Evolutionary conservation across 108 stramenopile genomes (phyloP).

Genomic region (Nitzschia sp.): DNA sequence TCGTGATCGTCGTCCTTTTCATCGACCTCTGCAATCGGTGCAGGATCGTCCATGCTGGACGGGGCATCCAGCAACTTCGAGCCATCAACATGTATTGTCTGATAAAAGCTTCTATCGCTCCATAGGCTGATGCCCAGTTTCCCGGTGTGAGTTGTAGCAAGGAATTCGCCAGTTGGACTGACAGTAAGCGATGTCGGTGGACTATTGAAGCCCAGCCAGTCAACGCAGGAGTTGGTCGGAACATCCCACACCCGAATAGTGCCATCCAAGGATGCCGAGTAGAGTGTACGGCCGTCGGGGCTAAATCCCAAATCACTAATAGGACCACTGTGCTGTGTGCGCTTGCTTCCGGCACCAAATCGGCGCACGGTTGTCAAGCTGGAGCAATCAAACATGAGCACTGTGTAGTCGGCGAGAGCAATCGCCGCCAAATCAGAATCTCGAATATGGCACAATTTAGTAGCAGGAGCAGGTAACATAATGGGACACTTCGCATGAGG

Average conservation of each 20-base stretch:
- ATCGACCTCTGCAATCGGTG: conserved; percentile 75
- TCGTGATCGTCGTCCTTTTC: conserved; percentile 45
- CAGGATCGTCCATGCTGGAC: conserved; percentile 85
- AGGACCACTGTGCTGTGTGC: conserved; percentile 58
- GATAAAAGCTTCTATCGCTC: conserved; percentile 92
- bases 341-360: conserved; percentile 50
- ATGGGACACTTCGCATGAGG: conserved; percentile 83
- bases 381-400: conserved; percentile 77
- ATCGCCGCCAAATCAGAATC: conserved; percentile 87
- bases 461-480: conserved; percentile 65
- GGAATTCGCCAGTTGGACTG: conserved; percentile 95
- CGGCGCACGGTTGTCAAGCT: conserved; percentile 70
- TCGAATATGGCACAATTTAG: conserved; percentile 72
- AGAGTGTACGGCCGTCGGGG: conserved; percentile 89
- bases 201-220: conserved; percentile 90
- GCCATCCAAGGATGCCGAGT: conserved; percentile 82
- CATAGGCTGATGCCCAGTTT: conserved; percentile 89
- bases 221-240: conserved; percentile 91
- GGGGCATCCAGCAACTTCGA: conserved; percentile 53
- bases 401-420: conserved; percentile 67
- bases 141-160: conserved; percentile 89
- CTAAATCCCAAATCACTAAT: conserved; percentile 90
- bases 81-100: conserved; percentile 84
- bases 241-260: conserved; percentile 95
- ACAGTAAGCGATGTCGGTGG: conserved; percentile 85